These are phyloP conservation scores for Syzygium syzygioides DNA, from an alignment of 441 rosid genomes.

Conservation along the genomic window DNA sequence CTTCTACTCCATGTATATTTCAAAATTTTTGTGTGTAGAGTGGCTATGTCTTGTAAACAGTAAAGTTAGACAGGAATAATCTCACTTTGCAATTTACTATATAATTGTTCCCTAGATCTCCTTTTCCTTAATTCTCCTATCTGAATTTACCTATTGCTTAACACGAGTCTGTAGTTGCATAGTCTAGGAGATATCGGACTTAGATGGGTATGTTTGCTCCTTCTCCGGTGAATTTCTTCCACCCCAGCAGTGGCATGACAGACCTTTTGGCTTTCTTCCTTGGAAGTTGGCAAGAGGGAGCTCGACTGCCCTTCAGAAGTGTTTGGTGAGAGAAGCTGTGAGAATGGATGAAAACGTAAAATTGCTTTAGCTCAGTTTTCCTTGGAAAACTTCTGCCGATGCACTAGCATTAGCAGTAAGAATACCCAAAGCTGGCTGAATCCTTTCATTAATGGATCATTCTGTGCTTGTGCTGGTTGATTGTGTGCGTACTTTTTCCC, in stretches of 20 bases:
- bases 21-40: neutral
- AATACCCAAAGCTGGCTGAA: neutral
- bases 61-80: neutral
- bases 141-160: neutral
- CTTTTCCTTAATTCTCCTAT: neutral
- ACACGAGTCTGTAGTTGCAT: neutral
- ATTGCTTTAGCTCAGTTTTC: neutral
- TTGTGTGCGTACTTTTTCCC: neutral
- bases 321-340: neutral
- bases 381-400: neutral
- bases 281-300: neutral
- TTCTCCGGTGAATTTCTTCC: neutral
- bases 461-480: neutral
- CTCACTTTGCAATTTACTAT: neutral
- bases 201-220: neutral
- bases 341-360: neutral
- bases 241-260: neutral
- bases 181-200: neutral
- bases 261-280: neutral
- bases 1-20: neutral
- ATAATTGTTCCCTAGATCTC: neutral
- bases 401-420: neutral
- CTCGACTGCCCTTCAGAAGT: neutral
- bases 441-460: neutral
- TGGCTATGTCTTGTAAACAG: neutral